phyloP scores from a whole-genome alignment of 352 stramenopile species.

The Pythium aquatile region DNA sequence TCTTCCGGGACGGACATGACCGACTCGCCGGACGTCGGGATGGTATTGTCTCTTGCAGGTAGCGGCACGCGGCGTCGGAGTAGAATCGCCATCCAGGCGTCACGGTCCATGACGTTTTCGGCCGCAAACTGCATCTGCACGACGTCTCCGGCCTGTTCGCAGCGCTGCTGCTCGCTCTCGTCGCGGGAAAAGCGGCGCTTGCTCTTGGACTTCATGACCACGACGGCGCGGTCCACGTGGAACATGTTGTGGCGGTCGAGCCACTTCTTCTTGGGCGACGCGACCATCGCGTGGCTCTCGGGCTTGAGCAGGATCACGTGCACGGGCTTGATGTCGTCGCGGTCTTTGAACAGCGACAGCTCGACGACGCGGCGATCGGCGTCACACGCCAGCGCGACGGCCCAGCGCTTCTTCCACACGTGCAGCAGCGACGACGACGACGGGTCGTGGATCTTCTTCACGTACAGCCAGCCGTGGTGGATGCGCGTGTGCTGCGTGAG shows the following conservation, averaged over 20 bases:
- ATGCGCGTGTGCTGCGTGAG: slow-evolving; percentile 51
- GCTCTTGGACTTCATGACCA: slow-evolving; percentile 43
- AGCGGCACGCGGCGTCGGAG: slow-evolving; percentile 5
- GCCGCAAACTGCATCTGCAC: slow-evolving; percentile 43
- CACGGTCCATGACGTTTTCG: slow-evolving; percentile 31
- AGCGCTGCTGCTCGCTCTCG: neutral
- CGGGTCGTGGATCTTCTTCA: slow-evolving; percentile 31
- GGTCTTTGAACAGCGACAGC: slow-evolving; percentile 49
- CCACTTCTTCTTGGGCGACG: slow-evolving; percentile 26
- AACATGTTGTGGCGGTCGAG: slow-evolving; percentile 47
- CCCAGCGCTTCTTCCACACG: slow-evolving; percentile 68
- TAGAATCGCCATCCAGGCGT: slow-evolving; percentile 42
- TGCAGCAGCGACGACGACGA: slow-evolving; percentile 12
- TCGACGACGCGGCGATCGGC: slow-evolving; percentile 41
- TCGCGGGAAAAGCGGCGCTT: slow-evolving; percentile 27
- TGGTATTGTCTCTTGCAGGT: neutral
- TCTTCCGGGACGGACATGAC: neutral
- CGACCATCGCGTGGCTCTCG: slow-evolving; percentile 26
- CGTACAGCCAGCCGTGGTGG: slow-evolving; percentile 56
- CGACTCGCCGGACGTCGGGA: neutral
- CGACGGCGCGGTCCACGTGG: slow-evolving; percentile 33
- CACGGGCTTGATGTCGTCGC: slow-evolving; percentile 35
- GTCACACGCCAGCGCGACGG: slow-evolving; percentile 54
- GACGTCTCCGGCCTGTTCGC: slow-evolving; percentile 9
- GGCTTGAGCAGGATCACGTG: slow-evolving; percentile 46